These are phyloP conservation scores for Neolentinus lepideus DNA, from an alignment of 1,284 basidiomycete genomes.

Conservation along the genomic window DNA sequence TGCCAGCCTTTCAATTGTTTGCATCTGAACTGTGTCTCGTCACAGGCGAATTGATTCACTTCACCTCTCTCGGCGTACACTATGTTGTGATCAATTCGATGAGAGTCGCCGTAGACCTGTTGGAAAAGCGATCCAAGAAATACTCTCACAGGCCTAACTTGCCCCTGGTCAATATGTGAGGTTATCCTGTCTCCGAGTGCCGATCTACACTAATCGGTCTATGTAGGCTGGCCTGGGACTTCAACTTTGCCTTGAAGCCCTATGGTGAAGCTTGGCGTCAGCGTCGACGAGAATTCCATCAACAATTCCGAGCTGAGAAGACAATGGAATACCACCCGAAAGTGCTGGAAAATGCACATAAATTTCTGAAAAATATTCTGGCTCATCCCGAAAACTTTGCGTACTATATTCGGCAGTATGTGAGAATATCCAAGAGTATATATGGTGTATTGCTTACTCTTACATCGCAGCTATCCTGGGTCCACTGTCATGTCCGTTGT, in stretches of 20 bases:
- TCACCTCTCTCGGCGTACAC: slow-evolving; percentile 8
- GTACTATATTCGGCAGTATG: neutral
- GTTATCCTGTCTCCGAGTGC: no score
- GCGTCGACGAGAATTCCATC: neutral
- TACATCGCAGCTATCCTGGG: neutral
- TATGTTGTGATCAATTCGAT: slow-evolving; percentile 11
- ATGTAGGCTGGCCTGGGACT: neutral
- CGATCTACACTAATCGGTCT: no score
- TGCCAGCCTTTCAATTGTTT: no score
- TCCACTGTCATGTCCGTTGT: neutral
- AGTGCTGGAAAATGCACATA: neutral
- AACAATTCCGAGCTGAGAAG: neutral
- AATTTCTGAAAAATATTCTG: neutral
- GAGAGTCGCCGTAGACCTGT: slow-evolving; percentile 11
- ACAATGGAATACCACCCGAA: neutral
- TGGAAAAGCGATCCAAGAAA: slow-evolving; percentile 12
- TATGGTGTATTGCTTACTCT: neutral
- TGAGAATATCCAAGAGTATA: neutral
- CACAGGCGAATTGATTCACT: slow-evolving; percentile 1
- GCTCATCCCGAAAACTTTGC: neutral
- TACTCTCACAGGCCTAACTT: slow-evolving; percentile 13
- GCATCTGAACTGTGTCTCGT: no score
- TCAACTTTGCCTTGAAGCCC: neutral
- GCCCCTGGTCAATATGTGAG: no score
- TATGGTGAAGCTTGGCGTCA: neutral